These are phyloP conservation scores for Sphagnurus paluster DNA, from an alignment of 1,284 basidiomycete genomes.

Conservation along the genomic window DNA sequence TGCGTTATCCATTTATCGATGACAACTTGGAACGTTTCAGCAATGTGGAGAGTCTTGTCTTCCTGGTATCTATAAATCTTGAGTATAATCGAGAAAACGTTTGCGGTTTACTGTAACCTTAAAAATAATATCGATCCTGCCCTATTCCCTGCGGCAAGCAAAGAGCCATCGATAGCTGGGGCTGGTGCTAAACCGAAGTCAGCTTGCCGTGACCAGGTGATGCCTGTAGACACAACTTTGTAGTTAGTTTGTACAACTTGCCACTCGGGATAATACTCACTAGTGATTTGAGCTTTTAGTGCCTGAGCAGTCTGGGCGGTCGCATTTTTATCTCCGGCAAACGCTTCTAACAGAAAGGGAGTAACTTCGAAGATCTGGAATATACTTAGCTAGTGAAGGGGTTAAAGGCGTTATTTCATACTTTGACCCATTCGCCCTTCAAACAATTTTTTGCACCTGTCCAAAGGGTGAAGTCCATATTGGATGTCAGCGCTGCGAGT, in stretches of 20 bases:
- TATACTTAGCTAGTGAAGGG: background rate
- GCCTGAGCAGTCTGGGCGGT: constrained; percentile 24
- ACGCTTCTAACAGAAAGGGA: constrained; percentile 37
- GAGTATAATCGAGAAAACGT: background rate
- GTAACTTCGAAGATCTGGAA: constrained; percentile 48
- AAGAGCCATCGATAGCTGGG: constrained; percentile 67
- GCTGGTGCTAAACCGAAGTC: constrained; percentile 55
- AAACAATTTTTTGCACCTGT: constrained; percentile 50
- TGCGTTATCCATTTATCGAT: constrained; percentile 56
- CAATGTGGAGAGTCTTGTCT: constrained; percentile 27
- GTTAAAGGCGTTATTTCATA: constrained; percentile 22
- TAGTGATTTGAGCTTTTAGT: constrained; percentile 43
- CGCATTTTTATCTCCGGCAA: constrained; percentile 19
- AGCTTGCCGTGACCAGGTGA: constrained; percentile 64
- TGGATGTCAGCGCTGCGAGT: constrained; percentile 53
- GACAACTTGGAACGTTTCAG: constrained; percentile 34
- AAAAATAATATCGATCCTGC: constrained; percentile 61
- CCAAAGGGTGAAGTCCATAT: constrained; percentile 61
- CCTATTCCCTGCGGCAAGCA: constrained; percentile 67
- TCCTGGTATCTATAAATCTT: constrained; percentile 24
- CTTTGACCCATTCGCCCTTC: constrained; percentile 60
- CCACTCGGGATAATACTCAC: constrained; percentile 29
- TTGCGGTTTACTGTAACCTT: constrained; percentile 38
- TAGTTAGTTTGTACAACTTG: background rate
- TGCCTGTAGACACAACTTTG: constrained; percentile 39